Percentiles rank a stretch among this genome's conserved stretches.
Conservation (phyloP, 345 rosid genomes). For the Hypericum androsaemum region DNA sequence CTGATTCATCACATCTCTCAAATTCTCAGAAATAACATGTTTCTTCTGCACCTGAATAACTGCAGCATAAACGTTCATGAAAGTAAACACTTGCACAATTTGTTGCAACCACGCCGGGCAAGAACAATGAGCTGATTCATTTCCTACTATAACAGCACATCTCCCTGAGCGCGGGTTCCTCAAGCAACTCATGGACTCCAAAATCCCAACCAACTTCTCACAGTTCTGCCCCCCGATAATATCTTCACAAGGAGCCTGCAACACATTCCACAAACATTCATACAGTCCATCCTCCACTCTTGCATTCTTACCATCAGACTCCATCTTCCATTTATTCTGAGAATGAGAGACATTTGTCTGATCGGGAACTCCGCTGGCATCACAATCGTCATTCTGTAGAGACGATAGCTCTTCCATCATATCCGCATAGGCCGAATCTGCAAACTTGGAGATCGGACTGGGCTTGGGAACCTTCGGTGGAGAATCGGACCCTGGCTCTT, state of each 20-base stretch:
- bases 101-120: constrained; percentile 77
- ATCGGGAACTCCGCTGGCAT: not conserved
- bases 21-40: constrained; percentile 21
- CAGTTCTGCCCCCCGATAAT: constrained; percentile 37
- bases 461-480: constrained; percentile 13
- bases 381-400: constrained; percentile 17
- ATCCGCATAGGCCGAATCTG: constrained; percentile 49
- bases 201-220: constrained; percentile 52
- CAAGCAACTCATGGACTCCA: constrained; percentile 54
- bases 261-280: constrained; percentile 37
- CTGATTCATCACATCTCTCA: constrained; percentile 43
- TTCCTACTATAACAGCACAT: constrained; percentile 38
- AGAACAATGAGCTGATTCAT: constrained; percentile 24
- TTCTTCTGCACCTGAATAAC: constrained; percentile 32
- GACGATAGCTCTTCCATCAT: constrained; percentile 44
- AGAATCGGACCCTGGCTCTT: constrained; percentile 24
- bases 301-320: constrained; percentile 1
- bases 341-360: not conserved
- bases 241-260: constrained; percentile 33
- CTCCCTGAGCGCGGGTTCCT: constrained; percentile 34
- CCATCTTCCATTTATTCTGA: constrained; percentile 38
- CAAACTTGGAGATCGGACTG: constrained; percentile 29
- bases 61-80: constrained; percentile 48
- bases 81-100: constrained; percentile 52
- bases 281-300: constrained; percentile 23